phyloP scores from a whole-genome alignment of 2,329 filamentous ascomycete genomes.

The Aspergillus jensenii region DNA sequence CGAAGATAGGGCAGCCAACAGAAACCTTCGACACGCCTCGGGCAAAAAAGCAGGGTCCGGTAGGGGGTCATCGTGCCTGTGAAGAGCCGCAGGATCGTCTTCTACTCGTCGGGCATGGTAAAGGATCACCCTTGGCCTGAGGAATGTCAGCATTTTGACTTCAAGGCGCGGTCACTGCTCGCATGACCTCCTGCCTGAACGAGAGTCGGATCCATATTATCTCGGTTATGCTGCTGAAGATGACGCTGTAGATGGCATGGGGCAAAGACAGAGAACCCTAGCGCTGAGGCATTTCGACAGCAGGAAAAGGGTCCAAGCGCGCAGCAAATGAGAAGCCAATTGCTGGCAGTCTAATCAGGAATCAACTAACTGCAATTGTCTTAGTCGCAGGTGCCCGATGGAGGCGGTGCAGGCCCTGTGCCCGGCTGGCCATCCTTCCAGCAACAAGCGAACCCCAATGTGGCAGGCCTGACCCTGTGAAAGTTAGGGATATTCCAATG shows the following conservation, averaged over 20 bases:
- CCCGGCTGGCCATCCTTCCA: no score
- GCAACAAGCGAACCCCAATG: no score
- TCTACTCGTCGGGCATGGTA: not conserved
- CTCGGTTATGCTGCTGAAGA: no score
- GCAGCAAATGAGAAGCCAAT: no score
- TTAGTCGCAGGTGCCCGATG: not conserved
- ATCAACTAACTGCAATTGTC: no score
- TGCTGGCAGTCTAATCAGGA: no score
- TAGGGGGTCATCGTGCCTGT: not conserved
- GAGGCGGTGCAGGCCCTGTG: not conserved
- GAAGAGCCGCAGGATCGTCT: constrained; percentile 7
- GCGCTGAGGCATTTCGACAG: not conserved
- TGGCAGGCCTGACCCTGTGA: no score
- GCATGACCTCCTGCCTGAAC: not conserved
- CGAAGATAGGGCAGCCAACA: constrained; percentile 1
- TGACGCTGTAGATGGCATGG: not conserved
- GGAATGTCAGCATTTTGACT: not conserved
- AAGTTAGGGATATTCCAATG: not conserved
- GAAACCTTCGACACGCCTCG: not conserved
- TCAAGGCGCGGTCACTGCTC: not conserved
- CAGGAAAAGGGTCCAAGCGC: not conserved
- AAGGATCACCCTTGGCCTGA: not conserved
- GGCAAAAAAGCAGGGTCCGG: not conserved
- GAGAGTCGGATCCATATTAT: not conserved
- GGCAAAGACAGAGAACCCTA: not conserved